Conservation (phyloP, 2,329 filamentous ascomycete species). For the Fusarium odoratissimum region DNA sequence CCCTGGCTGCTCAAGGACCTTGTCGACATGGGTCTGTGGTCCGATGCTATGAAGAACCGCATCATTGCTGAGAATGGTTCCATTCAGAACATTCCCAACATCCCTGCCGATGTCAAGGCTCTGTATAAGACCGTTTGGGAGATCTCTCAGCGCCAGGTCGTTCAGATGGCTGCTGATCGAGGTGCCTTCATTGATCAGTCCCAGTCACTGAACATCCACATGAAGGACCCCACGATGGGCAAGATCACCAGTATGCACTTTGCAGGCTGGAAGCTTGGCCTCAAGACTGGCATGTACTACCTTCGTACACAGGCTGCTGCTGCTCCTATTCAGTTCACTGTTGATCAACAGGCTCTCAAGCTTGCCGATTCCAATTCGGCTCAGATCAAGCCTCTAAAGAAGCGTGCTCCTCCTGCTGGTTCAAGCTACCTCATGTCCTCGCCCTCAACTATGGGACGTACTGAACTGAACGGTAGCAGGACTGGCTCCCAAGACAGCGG, state of each 20-base stretch:
- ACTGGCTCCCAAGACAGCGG: conserved; percentile 59
- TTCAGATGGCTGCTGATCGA: conserved; percentile 98
- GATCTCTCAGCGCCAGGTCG: conserved; percentile 93
- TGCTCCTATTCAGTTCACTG: conserved; percentile 98
- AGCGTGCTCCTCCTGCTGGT: conserved; percentile 71
- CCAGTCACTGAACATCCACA: conserved; percentile 98
- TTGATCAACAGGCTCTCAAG: conserved; percentile 95
- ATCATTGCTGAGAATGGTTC: conserved; percentile 98
- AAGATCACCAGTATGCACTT: conserved; percentile 99
- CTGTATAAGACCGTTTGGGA: conserved; percentile 99
- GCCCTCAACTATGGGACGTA: conserved; percentile 72
- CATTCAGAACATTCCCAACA: conserved; percentile 96
- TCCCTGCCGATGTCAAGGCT: conserved; percentile 93
- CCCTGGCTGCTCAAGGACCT: conserved; percentile 98
- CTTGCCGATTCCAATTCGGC: conserved; percentile 84
- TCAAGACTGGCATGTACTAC: conserved; percentile 99
- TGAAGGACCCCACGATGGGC: conserved; percentile 99
- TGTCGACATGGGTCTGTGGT: conserved; percentile 98
- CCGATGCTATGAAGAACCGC: conserved; percentile 99
- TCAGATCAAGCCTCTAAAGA: conserved; percentile 73
- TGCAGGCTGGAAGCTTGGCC: conserved; percentile 96
- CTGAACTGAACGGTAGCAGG: conserved; percentile 68
- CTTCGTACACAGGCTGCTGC: conserved; percentile 97
- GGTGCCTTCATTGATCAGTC: conserved; percentile 99
- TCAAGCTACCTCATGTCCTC: conserved; percentile 62